Evolutionary conservation across 257 asterid genomes (phyloP).

Genomic region (Solanum clarkiae): DNA sequence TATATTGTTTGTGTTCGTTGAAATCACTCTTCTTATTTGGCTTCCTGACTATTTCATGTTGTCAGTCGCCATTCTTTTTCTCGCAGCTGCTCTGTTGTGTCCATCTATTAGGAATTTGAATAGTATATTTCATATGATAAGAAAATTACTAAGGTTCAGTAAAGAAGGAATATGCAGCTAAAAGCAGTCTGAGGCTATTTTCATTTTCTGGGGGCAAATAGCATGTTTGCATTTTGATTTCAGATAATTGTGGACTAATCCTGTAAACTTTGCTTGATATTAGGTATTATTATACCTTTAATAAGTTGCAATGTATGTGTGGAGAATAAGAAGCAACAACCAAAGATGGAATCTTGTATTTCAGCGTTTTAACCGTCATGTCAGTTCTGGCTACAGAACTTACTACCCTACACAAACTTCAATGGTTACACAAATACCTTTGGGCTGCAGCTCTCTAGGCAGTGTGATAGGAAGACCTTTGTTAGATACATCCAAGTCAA

Average conservation of each 20-base stretch:
- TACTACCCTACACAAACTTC: constrained; percentile 29
- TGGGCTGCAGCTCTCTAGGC: constrained; percentile 14
- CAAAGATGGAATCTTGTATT: constrained; percentile 39
- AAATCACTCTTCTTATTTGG: background rate
- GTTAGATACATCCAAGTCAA: constrained; percentile 22
- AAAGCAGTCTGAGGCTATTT: background rate
- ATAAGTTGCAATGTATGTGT: constrained; percentile 54
- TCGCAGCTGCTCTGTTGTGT: background rate
- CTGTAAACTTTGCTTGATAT: constrained; percentile 7
- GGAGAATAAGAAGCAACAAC: constrained; percentile 40
- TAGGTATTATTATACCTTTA: constrained; percentile 23
- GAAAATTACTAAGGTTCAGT: background rate
- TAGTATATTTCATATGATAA: background rate
- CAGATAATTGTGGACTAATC: background rate
- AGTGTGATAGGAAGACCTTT: constrained; percentile 30
- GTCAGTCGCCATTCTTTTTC: background rate
- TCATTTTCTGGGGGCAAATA: background rate
- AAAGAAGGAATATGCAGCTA: background rate
- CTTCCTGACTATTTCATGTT: background rate
- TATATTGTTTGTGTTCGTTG: background rate
- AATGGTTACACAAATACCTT: constrained; percentile 17
- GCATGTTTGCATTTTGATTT: background rate
- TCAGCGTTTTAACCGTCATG: constrained; percentile 28
- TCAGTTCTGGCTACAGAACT: constrained; percentile 23
- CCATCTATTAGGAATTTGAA: background rate